Conservation (phyloP, 192 early-diverging fungal species). For the Backusella tuberculispora region DNA sequence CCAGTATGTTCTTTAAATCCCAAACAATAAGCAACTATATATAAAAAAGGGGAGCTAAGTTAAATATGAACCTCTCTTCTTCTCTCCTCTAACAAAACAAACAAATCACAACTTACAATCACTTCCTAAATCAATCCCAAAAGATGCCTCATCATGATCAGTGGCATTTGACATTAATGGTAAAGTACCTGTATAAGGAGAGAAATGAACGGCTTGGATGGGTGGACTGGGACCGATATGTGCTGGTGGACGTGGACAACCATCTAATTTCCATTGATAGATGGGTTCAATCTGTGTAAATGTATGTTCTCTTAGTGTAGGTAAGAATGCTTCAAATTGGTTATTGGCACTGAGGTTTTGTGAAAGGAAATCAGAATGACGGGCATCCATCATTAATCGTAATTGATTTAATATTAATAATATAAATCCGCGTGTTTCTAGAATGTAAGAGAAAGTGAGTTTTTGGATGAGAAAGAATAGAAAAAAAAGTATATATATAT, state of each 20-base stretch:
- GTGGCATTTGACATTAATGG: constrained; percentile 23
- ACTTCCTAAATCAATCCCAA: constrained; percentile 41
- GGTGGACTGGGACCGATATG: constrained; percentile 40
- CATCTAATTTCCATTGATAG: constrained; percentile 33
- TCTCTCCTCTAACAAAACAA: background rate
- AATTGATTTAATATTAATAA: constrained; percentile 38
- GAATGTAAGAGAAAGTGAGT: too few species aligned
- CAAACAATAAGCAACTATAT: constrained; percentile 38
- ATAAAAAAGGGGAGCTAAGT: constrained; percentile 15
- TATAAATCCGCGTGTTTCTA: constrained; percentile 38
- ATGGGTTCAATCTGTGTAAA: constrained; percentile 26
- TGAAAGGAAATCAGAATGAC: constrained; percentile 16
- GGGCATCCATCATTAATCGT: constrained; percentile 26
- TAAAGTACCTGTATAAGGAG: constrained; percentile 33
- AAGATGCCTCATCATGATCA: constrained; percentile 7
- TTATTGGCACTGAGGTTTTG: constrained; percentile 14
- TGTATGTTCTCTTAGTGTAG: constrained; percentile 29
- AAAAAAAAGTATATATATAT: background rate
- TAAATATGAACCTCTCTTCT: background rate
- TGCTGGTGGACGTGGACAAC: constrained; percentile 35
- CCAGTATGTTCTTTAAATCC: constrained; percentile 33
- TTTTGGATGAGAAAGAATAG: background rate
- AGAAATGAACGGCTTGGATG: constrained; percentile 27
- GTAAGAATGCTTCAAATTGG: constrained; percentile 29
- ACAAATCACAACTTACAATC: constrained; percentile 31